Base-by-base conservation (phyloP, 768 basidiomycete genomes). In the Phlebiopsis gigantea region DNA sequence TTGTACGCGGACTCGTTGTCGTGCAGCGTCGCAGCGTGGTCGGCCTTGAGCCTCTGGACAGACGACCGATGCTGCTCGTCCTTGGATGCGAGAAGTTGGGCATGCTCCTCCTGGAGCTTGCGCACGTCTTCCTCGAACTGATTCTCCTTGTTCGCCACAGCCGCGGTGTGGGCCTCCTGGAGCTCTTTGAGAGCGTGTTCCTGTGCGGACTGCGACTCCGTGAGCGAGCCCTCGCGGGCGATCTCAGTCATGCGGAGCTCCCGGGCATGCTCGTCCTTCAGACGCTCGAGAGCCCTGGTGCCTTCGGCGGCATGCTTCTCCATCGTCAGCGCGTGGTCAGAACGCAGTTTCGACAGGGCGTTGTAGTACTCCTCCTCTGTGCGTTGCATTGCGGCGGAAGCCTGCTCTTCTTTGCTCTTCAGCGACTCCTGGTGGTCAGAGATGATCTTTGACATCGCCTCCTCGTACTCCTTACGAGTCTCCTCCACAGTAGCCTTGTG, bases 341-440 rank as follows among this genome's bases (percentile, higher is more conserved):
- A 74, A 43, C 90, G 87, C 47, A 93, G 79, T 62, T 88, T 88
- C 14, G 84, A 88, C 42, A 93, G 73, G 21, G 83, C 84, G 57
- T 90, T 84, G 67, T 91, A 90, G 64, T 90, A 91, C 66, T 91
- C 86, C 63, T 87, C 89, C 64, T 89, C 87, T 5, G 87, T 90
- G 51, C 77, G 79, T 58, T 83, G 82, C 14, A 90, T 77, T 41
- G 76, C 72, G 12, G 77, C 73, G 5, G 82, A 76, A 25, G 80
- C 71, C 58, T 81, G 77, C 10, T 82, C 83, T 43, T 86, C 84
- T 67, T 82, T 83, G 67, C 77, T 75, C 69, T 84, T 85, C 57
- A 84, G 67, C 9, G 68, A 62, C 51, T 80, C 80, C 14, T 77
- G 73, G 62, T 90, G 85, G 51, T 83, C 85, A 1, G 74, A 71